These are phyloP conservation scores for Diutina ranongensis DNA, from an alignment of 1,139 yeast species.

Conservation along the genomic window DNA sequence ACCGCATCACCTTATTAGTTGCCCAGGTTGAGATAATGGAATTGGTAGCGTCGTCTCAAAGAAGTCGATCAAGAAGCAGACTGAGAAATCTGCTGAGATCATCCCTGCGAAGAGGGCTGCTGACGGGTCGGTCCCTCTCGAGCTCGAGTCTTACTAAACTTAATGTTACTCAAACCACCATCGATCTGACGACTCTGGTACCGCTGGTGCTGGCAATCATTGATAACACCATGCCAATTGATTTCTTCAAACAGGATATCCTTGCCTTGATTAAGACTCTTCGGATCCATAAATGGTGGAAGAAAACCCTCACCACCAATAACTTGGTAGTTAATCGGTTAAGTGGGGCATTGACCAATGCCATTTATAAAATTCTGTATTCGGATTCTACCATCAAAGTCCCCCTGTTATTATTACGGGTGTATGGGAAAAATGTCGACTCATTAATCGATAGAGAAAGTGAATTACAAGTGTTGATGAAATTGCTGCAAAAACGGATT, in stretches of 20 bases:
- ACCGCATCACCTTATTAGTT: too few species aligned
- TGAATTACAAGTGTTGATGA: slow-evolving; percentile 62
- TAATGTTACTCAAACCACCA: slow-evolving; percentile 17
- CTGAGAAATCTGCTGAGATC: slow-evolving; percentile 5
- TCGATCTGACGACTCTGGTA: slow-evolving; percentile 18
- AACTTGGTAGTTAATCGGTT: slow-evolving; percentile 47
- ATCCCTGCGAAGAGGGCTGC: slow-evolving; percentile 2
- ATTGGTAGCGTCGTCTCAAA: not conserved
- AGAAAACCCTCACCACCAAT: slow-evolving; percentile 28
- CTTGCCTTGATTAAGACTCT: slow-evolving; percentile 53
- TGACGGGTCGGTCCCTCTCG: slow-evolving; percentile 10
- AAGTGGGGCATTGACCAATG: slow-evolving; percentile 88
- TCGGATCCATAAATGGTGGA: slow-evolving; percentile 70
- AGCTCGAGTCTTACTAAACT: slow-evolving; percentile 10
- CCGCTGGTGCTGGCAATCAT: slow-evolving; percentile 34
- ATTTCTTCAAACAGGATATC: slow-evolving; percentile 77
- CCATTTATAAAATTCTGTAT: slow-evolving; percentile 60
- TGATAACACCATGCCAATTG: slow-evolving; percentile 68
- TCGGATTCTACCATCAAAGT: slow-evolving; percentile 13
- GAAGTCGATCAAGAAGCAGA: slow-evolving; percentile 3
- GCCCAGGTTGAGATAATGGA: too few species aligned
- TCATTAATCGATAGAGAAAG: slow-evolving; percentile 76
- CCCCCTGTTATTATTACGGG: slow-evolving; percentile 53
- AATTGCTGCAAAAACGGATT: slow-evolving; percentile 65
- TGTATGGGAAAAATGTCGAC: slow-evolving; percentile 88